Conservation (phyloP, 2,329 filamentous ascomycete genomes). For the Leptosphaerulina australis region DNA sequence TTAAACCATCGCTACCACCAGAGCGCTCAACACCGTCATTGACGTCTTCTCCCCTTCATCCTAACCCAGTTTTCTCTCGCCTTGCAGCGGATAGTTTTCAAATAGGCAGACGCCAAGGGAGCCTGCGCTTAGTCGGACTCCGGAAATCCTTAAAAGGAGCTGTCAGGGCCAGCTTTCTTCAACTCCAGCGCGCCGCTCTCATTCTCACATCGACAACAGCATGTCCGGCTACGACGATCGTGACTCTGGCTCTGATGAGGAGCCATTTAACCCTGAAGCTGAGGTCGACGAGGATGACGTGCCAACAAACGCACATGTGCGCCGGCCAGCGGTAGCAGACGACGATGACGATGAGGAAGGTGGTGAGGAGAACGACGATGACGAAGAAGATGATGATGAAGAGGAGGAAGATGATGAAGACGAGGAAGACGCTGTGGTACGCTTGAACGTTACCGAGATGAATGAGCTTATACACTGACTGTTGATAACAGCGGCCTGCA, state of each 20-base stretch:
- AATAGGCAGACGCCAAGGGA: constrained; percentile 3
- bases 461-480: constrained; percentile 24
- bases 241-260: constrained; percentile 63
- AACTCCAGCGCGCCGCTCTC: constrained; percentile 14
- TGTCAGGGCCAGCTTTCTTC: constrained; percentile 14
- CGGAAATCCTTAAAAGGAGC: constrained; percentile 2
- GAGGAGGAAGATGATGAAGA: constrained; percentile 69
- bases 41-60: background rate
- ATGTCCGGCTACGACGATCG: constrained; percentile 43
- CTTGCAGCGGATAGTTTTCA: background rate
- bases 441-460: constrained; percentile 13
- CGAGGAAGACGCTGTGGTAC: constrained; percentile 55
- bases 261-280: constrained; percentile 86
- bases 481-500: constrained; percentile 68
- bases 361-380: constrained; percentile 60
- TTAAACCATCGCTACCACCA: constrained; percentile 24
- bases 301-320: constrained; percentile 27
- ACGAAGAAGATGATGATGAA: constrained; percentile 66
- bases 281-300: constrained; percentile 68
- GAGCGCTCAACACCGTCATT: constrained; percentile 22
- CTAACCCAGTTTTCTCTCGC: background rate
- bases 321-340: constrained; percentile 41
- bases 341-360: constrained; percentile 41
- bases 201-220: constrained; percentile 4
- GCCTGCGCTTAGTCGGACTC: background rate